Evolutionary conservation across 495 filamentous ascomycete genomes (phyloP).

Genomic region (Thozetella sp.): DNA sequence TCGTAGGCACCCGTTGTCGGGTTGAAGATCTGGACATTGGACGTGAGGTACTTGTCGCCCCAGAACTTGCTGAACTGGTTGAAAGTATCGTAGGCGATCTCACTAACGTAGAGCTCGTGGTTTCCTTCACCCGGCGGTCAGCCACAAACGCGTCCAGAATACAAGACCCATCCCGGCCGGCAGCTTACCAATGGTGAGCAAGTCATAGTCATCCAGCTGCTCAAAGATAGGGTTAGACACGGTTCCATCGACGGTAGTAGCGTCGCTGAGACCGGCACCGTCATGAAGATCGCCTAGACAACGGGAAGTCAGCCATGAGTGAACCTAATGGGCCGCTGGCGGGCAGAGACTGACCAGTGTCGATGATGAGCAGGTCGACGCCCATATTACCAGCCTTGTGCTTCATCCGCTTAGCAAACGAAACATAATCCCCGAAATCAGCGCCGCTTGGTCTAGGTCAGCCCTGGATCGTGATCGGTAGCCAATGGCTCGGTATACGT

Average conservation of each 20-base stretch:
- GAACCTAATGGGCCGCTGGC: too few species aligned
- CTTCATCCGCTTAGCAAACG: conserved; percentile 72
- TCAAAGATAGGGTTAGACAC: conserved; percentile 72
- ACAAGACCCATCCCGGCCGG: too few species aligned
- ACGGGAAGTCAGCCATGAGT: neutral
- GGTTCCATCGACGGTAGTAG: conserved; percentile 73
- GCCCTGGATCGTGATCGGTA: neutral
- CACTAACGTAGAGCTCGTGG: conserved; percentile 76
- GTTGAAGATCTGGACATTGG: conserved; percentile 78
- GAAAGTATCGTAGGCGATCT: conserved; percentile 36
- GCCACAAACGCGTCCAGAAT: too few species aligned
- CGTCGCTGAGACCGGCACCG: conserved; percentile 78
- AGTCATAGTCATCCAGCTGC: conserved; percentile 49
- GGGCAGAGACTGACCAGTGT: conserved; percentile 60
- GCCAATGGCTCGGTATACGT: neutral
- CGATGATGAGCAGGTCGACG: conserved; percentile 75
- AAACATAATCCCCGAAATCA: conserved; percentile 89
- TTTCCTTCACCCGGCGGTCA: conserved; percentile 73
- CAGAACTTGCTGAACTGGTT: conserved; percentile 47
- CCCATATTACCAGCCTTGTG: conserved; percentile 65
- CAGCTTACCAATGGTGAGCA: conserved; percentile 46
- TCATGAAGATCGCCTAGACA: conserved; percentile 58
- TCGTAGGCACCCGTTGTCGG: conserved; percentile 60
- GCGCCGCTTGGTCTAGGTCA: conserved; percentile 44
- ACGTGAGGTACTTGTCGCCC: conserved; percentile 67